phyloP scores from a whole-genome alignment of 257 asterid genomes.

The Euphrasia confusa region DNA sequence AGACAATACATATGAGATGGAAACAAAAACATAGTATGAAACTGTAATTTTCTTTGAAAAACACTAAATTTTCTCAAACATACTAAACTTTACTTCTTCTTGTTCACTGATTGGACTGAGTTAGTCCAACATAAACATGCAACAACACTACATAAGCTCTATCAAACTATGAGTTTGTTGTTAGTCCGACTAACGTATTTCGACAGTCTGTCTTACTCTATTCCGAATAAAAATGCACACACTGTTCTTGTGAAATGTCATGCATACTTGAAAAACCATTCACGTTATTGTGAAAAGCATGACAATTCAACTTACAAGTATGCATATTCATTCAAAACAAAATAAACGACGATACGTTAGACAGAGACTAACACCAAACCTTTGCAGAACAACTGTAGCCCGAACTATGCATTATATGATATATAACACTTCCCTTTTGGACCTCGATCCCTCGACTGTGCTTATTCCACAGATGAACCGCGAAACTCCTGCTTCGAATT shows the following conservation, averaged over 20 bases:
- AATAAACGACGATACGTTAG: too few relatives aligned
- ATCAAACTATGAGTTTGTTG: neutral
- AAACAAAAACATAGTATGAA: neutral
- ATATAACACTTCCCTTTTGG: constrained; percentile 66
- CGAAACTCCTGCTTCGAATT: constrained; percentile 50
- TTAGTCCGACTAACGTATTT: neutral
- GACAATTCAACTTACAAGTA: too few relatives aligned
- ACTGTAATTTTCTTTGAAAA: too few relatives aligned
- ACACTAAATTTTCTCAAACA: neutral
- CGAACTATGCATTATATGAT: constrained; percentile 42
- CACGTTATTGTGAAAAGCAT: too few relatives aligned
- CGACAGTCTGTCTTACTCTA: neutral
- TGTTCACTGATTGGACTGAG: neutral
- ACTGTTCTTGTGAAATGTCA: too few relatives aligned
- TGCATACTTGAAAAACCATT: too few relatives aligned
- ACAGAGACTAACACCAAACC: neutral
- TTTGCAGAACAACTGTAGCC: constrained; percentile 17
- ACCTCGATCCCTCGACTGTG: constrained; percentile 59
- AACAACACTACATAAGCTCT: neutral
- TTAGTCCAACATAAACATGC: neutral
- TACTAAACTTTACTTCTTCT: neutral
- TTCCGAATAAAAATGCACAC: too few relatives aligned
- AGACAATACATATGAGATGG: neutral
- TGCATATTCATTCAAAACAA: too few relatives aligned
- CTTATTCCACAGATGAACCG: constrained; percentile 88